Conservation (phyloP, 192 early-diverging fungal species). For the Gryganskiella cystojenkinii region DNA sequence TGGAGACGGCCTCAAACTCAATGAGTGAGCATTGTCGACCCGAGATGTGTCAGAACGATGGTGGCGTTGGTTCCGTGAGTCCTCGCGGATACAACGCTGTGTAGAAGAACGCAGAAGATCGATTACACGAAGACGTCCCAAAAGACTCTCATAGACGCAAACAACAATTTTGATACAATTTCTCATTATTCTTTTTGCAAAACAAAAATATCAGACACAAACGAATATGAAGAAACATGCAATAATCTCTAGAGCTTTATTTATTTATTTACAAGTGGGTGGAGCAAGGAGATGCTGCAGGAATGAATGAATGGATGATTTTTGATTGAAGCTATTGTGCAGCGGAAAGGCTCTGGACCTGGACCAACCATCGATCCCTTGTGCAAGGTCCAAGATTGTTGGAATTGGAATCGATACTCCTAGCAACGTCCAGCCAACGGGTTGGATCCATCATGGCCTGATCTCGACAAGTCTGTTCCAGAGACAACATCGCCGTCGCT, state of each 20-base stretch:
- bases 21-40: conserved; percentile 63
- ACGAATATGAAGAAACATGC: not conserved
- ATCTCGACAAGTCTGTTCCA: conserved; percentile 12
- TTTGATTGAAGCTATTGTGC: not conserved
- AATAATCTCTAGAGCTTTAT: not conserved
- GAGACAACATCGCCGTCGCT: conserved; percentile 22
- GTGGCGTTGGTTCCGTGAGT: not conserved
- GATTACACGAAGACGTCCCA: not conserved
- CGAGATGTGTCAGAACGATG: conserved; percentile 53
- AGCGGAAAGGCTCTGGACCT: not conserved
- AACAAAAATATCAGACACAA: too few species aligned
- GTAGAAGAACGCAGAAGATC: not conserved
- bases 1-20: conserved; percentile 57
- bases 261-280: not conserved
- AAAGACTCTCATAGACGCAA: not conserved
- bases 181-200: too few species aligned
- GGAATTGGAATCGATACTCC: too few species aligned
- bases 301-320: not conserved
- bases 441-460: conserved; percentile 14
- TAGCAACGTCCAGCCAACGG: conserved; percentile 17
- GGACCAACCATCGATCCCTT: not conserved
- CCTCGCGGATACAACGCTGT: conserved; percentile 32
- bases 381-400: not conserved
- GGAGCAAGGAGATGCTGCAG: not conserved
- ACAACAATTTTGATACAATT: not conserved